Conservation (phyloP, 768 basidiomycete species). For the Sarcomyxa edulis region DNA sequence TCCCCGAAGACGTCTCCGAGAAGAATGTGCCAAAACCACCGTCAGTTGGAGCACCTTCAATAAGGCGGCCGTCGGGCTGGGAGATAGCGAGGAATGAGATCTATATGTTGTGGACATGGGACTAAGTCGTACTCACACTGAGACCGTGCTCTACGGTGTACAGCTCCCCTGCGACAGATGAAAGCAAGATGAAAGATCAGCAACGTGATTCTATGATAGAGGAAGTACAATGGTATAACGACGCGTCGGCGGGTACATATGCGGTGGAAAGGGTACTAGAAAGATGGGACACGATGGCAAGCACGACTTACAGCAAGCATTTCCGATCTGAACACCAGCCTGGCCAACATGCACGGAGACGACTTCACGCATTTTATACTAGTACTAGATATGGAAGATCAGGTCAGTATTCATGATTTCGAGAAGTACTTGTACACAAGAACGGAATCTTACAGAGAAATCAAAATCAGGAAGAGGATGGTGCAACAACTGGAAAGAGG, state of each 20-base stretch:
- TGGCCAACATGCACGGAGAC: conserved; percentile 99
- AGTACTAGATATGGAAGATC: too few relatives aligned
- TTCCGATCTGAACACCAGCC: conserved; percentile 96
- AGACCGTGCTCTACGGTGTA: conserved; percentile 99
- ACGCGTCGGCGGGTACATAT: conserved; percentile 27
- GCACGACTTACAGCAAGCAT: conserved; percentile 88
- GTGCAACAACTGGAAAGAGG: conserved; percentile 18
- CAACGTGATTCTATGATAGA: conserved; percentile 19
- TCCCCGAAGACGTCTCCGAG: conserved; percentile 94
- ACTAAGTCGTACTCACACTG: conserved; percentile 56
- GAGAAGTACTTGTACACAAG: too few relatives aligned
- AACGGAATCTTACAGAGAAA: too few relatives aligned
- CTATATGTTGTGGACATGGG: conserved; percentile 1
- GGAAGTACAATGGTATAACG: conserved; percentile 15
- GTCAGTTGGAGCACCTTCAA: conserved; percentile 74
- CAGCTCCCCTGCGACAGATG: conserved; percentile 83
- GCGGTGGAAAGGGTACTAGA: conserved; percentile 10
- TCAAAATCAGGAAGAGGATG: conserved; percentile 14
- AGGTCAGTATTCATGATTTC: too few relatives aligned
- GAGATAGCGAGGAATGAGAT: conserved; percentile 15
- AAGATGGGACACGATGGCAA: too few relatives aligned
- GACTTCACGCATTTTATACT: conserved; percentile 87
- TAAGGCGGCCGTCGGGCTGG: conserved; percentile 92
- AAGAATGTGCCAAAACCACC: conserved; percentile 99
- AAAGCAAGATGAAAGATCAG: conserved; percentile 27